Evolutionary conservation across 2,329 filamentous ascomycete genomes (phyloP).

Genomic region (Phaeosphaeriaceae sp.): DNA sequence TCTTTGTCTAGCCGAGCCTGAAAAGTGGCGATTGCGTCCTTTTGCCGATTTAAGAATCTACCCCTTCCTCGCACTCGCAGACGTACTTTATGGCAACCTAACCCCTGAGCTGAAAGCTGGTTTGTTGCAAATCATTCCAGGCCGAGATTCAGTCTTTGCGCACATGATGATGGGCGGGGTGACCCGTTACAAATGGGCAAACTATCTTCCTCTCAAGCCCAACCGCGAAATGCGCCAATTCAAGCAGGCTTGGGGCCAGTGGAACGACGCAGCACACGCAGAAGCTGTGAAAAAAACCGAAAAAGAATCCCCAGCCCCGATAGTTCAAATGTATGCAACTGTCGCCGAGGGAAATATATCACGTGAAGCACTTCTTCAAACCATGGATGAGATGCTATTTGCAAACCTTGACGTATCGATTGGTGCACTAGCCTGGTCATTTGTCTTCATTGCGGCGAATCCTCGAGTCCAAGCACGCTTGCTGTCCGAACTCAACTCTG

Average conservation of each 20-base stretch:
- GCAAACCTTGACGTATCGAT: constrained; percentile 58
- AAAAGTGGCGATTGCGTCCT: constrained; percentile 26
- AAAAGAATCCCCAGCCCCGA: constrained; percentile 3
- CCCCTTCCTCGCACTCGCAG: constrained; percentile 50
- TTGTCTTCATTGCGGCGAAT: constrained; percentile 51
- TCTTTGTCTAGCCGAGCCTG: constrained; percentile 1
- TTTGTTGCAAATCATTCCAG: constrained; percentile 29
- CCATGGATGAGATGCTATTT: constrained; percentile 56
- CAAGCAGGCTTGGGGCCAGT: constrained; percentile 25
- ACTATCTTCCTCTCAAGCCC: constrained; percentile 34
- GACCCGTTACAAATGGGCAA: constrained; percentile 33
- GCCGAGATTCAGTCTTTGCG: constrained; percentile 44
- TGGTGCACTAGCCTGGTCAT: constrained; percentile 53
- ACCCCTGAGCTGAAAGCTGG: constrained; percentile 22
- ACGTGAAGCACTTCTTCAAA: constrained; percentile 47
- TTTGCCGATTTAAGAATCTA: constrained; percentile 41
- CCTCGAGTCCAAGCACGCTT: constrained; percentile 40
- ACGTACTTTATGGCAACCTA: constrained; percentile 48
- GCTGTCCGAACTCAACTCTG: constrained; percentile 25
- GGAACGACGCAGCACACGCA: constrained; percentile 39
- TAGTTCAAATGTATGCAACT: constrained; percentile 18
- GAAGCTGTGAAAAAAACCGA: constrained; percentile 4
- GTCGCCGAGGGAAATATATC: constrained; percentile 7
- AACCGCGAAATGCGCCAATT: constrained; percentile 26
- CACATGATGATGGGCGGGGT: constrained; percentile 47